Evolutionary conservation across 1,284 basidiomycete genomes (phyloP).

Genomic region (Cutaneotrichosporon dermatis): DNA sequence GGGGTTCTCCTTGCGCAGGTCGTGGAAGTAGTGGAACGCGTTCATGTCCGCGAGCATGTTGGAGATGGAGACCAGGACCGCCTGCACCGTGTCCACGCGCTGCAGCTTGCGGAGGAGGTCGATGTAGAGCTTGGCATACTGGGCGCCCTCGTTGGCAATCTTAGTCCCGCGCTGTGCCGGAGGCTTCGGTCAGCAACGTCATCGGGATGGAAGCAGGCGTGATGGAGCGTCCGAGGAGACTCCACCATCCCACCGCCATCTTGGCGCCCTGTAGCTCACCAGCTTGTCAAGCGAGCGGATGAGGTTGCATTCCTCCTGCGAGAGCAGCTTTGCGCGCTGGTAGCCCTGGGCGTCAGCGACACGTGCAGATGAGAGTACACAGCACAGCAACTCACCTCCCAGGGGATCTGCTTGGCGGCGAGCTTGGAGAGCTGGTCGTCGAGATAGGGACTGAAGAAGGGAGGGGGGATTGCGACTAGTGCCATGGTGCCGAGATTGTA

Average conservation of each 20-base stretch:
- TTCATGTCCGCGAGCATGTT: constrained; percentile 65
- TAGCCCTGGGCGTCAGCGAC: constrained; percentile 62
- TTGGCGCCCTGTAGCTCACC: constrained; percentile 22
- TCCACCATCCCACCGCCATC: neutral
- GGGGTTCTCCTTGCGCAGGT: constrained; percentile 46
- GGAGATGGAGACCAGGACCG: constrained; percentile 81
- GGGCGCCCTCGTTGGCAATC: constrained; percentile 69
- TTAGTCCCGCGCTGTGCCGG: constrained; percentile 66
- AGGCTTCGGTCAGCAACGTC: constrained; percentile 50
- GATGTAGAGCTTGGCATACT: constrained; percentile 85
- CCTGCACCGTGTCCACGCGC: constrained; percentile 89
- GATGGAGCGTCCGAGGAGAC: too few relatives aligned
- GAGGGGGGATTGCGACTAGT: constrained; percentile 58
- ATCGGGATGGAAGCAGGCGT: too few relatives aligned
- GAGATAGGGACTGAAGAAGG: constrained; percentile 75
- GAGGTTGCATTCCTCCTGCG: constrained; percentile 79
- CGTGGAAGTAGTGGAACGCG: constrained; percentile 61
- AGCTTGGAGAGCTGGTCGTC: constrained; percentile 84
- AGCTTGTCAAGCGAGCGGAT: constrained; percentile 83
- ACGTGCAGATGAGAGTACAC: too few relatives aligned
- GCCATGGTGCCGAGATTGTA: constrained; percentile 22
- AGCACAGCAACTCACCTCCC: constrained; percentile 67
- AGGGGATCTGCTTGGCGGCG: constrained; percentile 83
- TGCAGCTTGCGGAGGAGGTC: constrained; percentile 87
- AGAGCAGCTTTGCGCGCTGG: constrained; percentile 87